phyloP scores from a whole-genome alignment of 164 flowering plant genomes.

The Nymphaea colorata region DNA sequence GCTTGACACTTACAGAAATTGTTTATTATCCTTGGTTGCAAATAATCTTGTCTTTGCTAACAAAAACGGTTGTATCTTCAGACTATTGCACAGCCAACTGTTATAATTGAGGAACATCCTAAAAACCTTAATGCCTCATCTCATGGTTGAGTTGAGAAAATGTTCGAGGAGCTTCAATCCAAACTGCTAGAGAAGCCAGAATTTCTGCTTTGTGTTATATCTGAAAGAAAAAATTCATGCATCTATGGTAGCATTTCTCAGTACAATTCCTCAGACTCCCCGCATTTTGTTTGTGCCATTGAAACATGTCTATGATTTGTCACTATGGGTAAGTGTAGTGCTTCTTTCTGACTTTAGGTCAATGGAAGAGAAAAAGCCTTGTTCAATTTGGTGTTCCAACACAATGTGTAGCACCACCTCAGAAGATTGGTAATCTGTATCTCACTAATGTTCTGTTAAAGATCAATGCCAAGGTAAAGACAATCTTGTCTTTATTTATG shows the following conservation, averaged over 20 bases:
- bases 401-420: conserved; percentile 74
- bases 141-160: conserved; percentile 41
- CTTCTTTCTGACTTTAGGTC: conserved; percentile 11
- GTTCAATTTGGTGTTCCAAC: conserved; percentile 76
- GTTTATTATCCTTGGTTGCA: conserved; percentile 23
- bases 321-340: neutral
- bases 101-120: conserved; percentile 4
- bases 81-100: too few relatives aligned
- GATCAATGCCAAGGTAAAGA: conserved; percentile 31
- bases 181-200: conserved; percentile 43
- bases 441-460: conserved; percentile 58
- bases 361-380: conserved; percentile 22
- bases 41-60: too few relatives aligned
- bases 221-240: conserved; percentile 50
- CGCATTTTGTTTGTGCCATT: neutral
- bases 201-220: conserved; percentile 48
- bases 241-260: conserved; percentile 41
- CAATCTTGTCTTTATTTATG: conserved; percentile 33
- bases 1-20: too few relatives aligned
- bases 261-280: neutral
- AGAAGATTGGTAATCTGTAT: conserved; percentile 24
- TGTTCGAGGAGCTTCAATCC: conserved; percentile 41
- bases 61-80: conserved; percentile 15
- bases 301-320: neutral
- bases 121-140: conserved; percentile 33